A percentile compares a stretch with the other conserved stretches of the same genome.
Evolutionary conservation across 108 stramenopile genomes (phyloP).

Genomic region (Pseudonitzschia delicatissima): DNA sequence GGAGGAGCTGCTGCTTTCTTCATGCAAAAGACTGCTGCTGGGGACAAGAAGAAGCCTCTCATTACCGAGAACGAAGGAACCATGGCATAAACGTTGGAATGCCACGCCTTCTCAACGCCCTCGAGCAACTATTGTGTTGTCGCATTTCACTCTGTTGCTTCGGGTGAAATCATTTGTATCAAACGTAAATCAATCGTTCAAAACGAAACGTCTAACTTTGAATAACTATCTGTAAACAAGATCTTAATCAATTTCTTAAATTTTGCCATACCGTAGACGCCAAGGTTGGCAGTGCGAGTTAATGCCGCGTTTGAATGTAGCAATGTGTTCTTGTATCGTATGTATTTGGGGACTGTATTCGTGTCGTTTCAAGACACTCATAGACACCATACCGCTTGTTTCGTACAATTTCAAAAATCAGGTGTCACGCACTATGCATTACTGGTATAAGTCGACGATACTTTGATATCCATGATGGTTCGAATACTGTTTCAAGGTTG

Average conservation of each 20-base stretch:
- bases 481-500: no score
- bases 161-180: not conserved
- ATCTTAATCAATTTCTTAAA: not conserved
- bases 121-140: not conserved
- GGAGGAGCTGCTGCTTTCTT: constrained; percentile 27
- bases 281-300: not conserved
- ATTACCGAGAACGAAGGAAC: constrained; percentile 15
- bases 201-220: not conserved
- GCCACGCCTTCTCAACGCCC: not conserved
- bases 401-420: no score
- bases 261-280: not conserved
- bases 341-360: no score
- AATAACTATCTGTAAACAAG: not conserved
- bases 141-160: not conserved
- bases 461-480: no score
- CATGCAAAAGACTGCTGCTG: not conserved
- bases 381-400: no score
- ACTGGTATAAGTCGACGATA: no score
- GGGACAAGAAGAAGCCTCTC: constrained; percentile 20
- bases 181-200: not conserved
- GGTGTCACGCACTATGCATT: no score
- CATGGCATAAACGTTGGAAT: constrained; percentile 25
- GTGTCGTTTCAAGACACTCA: no score
- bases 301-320: no score
- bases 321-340: no score